Evolutionary conservation across 805 yeast genomes (phyloP).

Genomic region (Candida orba): DNA sequence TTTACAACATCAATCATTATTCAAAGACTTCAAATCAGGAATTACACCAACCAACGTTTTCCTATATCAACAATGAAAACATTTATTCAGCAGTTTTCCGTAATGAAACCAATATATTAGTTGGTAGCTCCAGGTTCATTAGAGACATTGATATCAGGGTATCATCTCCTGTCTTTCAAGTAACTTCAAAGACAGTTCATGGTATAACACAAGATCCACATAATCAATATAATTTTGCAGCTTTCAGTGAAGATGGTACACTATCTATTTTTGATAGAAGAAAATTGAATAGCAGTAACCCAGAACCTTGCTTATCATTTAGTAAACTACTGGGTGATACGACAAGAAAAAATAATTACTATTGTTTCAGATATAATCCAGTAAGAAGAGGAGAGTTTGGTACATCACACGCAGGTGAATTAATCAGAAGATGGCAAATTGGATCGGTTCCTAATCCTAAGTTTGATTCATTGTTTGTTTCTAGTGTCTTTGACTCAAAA

Average conservation of each 20-base stretch:
- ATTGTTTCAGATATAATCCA: conserved; percentile 66
- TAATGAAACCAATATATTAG: conserved; percentile 53
- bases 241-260: conserved; percentile 79
- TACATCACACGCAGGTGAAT: conserved; percentile 70
- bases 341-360: conserved; percentile 48
- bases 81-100: conserved; percentile 62
- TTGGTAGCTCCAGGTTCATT: conserved; percentile 70
- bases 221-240: conserved; percentile 58
- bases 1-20: conserved; percentile 72
- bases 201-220: conserved; percentile 66
- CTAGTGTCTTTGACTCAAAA: conserved; percentile 65
- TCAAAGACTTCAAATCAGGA: conserved; percentile 41
- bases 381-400: conserved; percentile 65
- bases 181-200: conserved; percentile 66
- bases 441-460: conserved; percentile 44
- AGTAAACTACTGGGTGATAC: conserved; percentile 56
- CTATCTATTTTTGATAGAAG: conserved; percentile 79
- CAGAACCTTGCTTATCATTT: conserved; percentile 53
- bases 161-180: conserved; percentile 59
- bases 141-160: conserved; percentile 72
- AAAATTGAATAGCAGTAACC: conserved; percentile 38
- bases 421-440: conserved; percentile 74
- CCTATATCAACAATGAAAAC: conserved; percentile 67
- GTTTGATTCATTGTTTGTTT: conserved; percentile 60
- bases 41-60: conserved; percentile 44